These are phyloP conservation scores for Metschnikowia cubensis DNA, from an alignment of 805 yeast genomes.

Conservation along the genomic window DNA sequence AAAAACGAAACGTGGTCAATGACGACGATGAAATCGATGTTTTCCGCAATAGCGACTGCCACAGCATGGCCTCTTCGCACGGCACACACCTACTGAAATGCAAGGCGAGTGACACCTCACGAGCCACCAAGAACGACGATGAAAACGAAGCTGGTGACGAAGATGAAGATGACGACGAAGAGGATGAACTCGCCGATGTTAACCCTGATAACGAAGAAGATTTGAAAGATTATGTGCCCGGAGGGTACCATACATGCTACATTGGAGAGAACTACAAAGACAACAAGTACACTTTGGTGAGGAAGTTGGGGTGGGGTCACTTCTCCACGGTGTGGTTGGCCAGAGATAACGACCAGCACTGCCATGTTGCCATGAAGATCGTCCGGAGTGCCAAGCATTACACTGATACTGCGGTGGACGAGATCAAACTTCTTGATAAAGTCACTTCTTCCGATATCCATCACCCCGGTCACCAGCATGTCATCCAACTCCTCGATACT, in stretches of 20 bases:
- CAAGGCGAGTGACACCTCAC: background rate
- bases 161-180: slow-evolving; percentile 21
- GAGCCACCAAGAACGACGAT: background rate
- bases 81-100: background rate
- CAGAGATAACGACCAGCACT: slow-evolving; percentile 44
- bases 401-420: slow-evolving; percentile 63
- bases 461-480: slow-evolving; percentile 44
- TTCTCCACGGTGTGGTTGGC: slow-evolving; percentile 73
- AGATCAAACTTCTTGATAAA: slow-evolving; percentile 62
- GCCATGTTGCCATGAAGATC: slow-evolving; percentile 64
- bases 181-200: slow-evolving; percentile 17
- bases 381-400: slow-evolving; percentile 52
- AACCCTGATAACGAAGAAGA: slow-evolving; percentile 45
- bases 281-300: slow-evolving; percentile 34
- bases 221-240: slow-evolving; percentile 48
- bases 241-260: slow-evolving; percentile 63
- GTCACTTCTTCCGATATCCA: slow-evolving; percentile 49
- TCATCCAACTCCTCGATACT: slow-evolving; percentile 52
- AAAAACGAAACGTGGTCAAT: slow-evolving; percentile 2
- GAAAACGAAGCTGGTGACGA: slow-evolving; percentile 10
- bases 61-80: background rate
- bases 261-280: slow-evolving; percentile 52
- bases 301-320: slow-evolving; percentile 71
- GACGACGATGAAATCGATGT: slow-evolving; percentile 1
- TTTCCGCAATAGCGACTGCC: slow-evolving; percentile 1